phyloP scores from a whole-genome alignment of 108 stramenopile genomes.

The Cyclotella atomus region DNA sequence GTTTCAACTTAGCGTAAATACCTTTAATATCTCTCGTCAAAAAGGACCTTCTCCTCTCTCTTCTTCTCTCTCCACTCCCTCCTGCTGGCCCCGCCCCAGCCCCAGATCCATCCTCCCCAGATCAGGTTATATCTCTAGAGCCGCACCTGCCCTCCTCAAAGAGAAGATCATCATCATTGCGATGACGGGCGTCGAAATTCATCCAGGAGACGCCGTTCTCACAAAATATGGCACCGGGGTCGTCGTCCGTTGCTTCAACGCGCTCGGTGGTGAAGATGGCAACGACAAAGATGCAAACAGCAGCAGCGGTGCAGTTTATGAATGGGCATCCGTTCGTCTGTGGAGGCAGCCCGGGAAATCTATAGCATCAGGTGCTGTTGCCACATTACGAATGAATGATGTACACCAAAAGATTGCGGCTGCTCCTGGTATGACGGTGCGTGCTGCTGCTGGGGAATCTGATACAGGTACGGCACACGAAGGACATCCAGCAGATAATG shows the following conservation, averaged over 20 bases:
- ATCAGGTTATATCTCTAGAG: no score
- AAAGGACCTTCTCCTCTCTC: no score
- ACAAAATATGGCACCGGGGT: constrained; percentile 80
- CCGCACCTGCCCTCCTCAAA: neutral
- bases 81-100: no score
- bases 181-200: constrained; percentile 1
- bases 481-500: neutral
- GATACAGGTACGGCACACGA: neutral
- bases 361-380: constrained; percentile 60
- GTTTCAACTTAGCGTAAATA: no score
- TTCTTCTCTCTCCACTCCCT: no score
- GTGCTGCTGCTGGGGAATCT: neutral
- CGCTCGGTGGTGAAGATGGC: neutral
- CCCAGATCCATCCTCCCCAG: no score
- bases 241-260: constrained; percentile 36
- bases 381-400: constrained; percentile 46
- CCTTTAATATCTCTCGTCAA: no score
- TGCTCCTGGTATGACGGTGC: constrained; percentile 50
- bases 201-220: constrained; percentile 75
- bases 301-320: neutral
- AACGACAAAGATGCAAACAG: neutral
- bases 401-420: constrained; percentile 26
- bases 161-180: neutral
- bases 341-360: constrained; percentile 80
- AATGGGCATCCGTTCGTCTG: constrained; percentile 51